Evolutionary conservation across 345 rosid species (phyloP).

Genomic region (Sonneratia alba): DNA sequence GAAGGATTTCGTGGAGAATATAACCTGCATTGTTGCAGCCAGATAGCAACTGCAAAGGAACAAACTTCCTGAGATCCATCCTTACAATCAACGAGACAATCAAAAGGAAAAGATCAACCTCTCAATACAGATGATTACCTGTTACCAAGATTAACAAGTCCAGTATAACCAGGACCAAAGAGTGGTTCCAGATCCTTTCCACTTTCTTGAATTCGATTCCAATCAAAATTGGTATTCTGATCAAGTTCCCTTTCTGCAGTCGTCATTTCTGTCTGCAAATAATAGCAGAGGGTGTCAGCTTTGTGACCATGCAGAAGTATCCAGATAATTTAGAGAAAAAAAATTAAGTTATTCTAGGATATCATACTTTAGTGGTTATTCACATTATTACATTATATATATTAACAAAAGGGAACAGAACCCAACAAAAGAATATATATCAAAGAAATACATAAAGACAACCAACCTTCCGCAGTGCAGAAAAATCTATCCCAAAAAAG

Average conservation of each 20-base stretch:
- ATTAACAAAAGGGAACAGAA: background rate
- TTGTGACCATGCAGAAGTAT: background rate
- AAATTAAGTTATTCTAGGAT: background rate
- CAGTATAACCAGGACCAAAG: conserved; percentile 92
- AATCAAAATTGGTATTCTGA: conserved; percentile 92
- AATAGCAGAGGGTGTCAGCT: background rate
- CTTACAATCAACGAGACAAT: background rate
- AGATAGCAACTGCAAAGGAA: conserved; percentile 69
- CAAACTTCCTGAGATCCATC: conserved; percentile 1
- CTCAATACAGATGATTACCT: conserved; percentile 40
- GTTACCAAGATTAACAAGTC: conserved; percentile 94
- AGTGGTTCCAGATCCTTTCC: conserved; percentile 78
- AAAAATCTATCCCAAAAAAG: conserved; percentile 93
- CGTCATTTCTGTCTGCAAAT: conserved; percentile 86
- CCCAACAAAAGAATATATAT: background rate
- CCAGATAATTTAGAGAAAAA: background rate
- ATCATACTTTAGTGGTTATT: background rate
- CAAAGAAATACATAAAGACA: conserved; percentile 1
- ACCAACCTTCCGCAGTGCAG: conserved; percentile 83
- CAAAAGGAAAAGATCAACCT: background rate
- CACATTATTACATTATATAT: background rate
- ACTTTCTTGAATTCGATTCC: conserved; percentile 99
- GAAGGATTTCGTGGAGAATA: conserved; percentile 70
- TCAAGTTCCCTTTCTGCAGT: conserved; percentile 99
- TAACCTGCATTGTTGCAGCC: conserved; percentile 97